Conservation (phyloP, 805 yeast species). For the Hagleromyces aurorensis region DNA sequence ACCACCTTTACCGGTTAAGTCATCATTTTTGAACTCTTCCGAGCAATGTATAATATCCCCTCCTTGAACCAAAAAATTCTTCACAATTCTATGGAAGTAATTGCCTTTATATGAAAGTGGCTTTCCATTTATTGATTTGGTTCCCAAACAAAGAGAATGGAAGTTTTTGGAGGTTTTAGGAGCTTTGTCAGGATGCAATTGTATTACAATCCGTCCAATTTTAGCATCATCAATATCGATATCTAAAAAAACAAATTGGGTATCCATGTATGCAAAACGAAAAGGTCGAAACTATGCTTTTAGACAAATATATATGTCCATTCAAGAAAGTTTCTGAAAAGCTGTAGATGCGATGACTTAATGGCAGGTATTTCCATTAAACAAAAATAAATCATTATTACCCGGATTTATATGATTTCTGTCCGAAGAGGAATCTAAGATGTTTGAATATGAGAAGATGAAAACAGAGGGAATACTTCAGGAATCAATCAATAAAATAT, state of each 20-base stretch:
- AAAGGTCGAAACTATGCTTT: no score
- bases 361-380: no score
- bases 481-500: no score
- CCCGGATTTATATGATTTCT: no score
- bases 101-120: slow-evolving; percentile 35
- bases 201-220: slow-evolving; percentile 55
- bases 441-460: no score
- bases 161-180: slow-evolving; percentile 53
- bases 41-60: slow-evolving; percentile 49
- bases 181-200: slow-evolving; percentile 42
- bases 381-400: no score
- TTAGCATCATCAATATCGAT: slow-evolving; percentile 36
- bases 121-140: slow-evolving; percentile 18
- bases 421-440: no score
- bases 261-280: slow-evolving; percentile 9
- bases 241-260: no score
- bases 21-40: slow-evolving; percentile 14
- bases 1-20: slow-evolving; percentile 38
- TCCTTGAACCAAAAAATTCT: slow-evolving; percentile 63
- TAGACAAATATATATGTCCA: no score
- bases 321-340: no score
- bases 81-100: slow-evolving; percentile 54
- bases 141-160: slow-evolving; percentile 37
- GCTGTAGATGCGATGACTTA: no score
- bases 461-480: no score